phyloP scores from a whole-genome alignment of 768 basidiomycete species.

The Amanita inopinata region DNA sequence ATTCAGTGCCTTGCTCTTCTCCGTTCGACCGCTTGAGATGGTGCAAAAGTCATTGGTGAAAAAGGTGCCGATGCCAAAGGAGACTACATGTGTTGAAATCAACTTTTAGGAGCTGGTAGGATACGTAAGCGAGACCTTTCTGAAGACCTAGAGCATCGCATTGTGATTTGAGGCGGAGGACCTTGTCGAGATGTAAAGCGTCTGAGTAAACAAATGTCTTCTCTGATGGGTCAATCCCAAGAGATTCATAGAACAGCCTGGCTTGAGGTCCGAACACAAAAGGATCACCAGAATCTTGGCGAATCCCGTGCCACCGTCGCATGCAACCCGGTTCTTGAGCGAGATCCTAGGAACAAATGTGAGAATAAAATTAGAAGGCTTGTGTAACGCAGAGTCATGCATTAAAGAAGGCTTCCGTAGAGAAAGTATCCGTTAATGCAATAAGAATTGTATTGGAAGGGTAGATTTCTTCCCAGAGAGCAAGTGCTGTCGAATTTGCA shows the following conservation, averaged over 20 bases:
- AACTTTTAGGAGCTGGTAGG: background rate
- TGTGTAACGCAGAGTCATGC: conserved; percentile 23
- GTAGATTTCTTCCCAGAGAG: conserved; percentile 81
- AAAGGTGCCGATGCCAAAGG: conserved; percentile 91
- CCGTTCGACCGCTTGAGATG: conserved; percentile 26
- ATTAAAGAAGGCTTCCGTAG: conserved; percentile 77
- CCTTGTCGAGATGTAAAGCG: conserved; percentile 60
- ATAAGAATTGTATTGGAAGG: conserved; percentile 41
- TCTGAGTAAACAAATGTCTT: conserved; percentile 86
- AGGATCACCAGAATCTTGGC: conserved; percentile 94
- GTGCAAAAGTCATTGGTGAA: conserved; percentile 81
- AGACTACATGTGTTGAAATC: conserved; percentile 33
- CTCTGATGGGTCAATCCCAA: conserved; percentile 55
- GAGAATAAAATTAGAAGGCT: conserved; percentile 1
- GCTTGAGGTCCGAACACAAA: conserved; percentile 68
- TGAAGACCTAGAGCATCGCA: conserved; percentile 65
- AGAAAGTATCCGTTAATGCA: conserved; percentile 94
- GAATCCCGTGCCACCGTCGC: conserved; percentile 66
- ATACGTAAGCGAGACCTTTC: conserved; percentile 26
- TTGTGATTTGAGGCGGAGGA: conserved; percentile 58
- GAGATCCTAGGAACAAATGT: conserved; percentile 41
- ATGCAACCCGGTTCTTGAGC: conserved; percentile 46
- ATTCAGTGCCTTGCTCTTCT: conserved; percentile 76
- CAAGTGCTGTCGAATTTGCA: conserved; percentile 64
- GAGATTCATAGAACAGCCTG: conserved; percentile 56